A percentile compares a stretch with the other conserved stretches of the same genome.
Conservation (phyloP, 75 land plant species). For the Pinus taeda region DNA sequence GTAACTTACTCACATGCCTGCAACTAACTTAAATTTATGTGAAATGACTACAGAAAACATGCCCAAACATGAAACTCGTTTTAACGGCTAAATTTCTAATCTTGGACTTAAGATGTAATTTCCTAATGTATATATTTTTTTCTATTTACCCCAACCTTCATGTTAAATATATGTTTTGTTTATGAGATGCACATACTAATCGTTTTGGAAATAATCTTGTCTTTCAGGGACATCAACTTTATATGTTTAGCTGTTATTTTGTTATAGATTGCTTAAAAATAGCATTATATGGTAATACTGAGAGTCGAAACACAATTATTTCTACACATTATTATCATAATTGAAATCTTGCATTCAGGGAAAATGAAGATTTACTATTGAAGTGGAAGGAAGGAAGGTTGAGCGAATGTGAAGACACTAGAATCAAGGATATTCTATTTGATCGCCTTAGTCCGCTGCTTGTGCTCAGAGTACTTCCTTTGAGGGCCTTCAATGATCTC, state of each 20-base stretch:
- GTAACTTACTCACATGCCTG: background rate
- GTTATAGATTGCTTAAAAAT: background rate
- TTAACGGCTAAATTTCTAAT: background rate
- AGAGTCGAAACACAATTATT: background rate
- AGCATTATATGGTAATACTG: background rate
- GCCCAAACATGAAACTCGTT: background rate
- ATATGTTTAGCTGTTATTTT: background rate
- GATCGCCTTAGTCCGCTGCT: slow-evolving; percentile 74
- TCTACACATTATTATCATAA: background rate
- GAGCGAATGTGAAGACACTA: slow-evolving; percentile 9
- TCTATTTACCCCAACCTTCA: background rate
- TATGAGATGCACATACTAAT: background rate
- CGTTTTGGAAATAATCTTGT: background rate
- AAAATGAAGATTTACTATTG: slow-evolving; percentile 5
- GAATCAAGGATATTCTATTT: slow-evolving; percentile 31
- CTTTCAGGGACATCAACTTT: background rate
- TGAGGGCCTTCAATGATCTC: slow-evolving; percentile 54
- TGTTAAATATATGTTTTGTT: background rate
- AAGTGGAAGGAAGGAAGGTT: slow-evolving; percentile 8
- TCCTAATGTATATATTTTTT: background rate
- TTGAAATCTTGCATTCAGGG: slow-evolving; percentile 7
- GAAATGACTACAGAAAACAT: background rate
- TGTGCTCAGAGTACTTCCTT: slow-evolving; percentile 65
- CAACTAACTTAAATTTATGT: background rate
- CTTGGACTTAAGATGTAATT: background rate